Evolutionary conservation across 257 asterid genomes (phyloP), one percentile per base, ranked within the genome.

Genomic region (Hygrophila difformis): DNA sequence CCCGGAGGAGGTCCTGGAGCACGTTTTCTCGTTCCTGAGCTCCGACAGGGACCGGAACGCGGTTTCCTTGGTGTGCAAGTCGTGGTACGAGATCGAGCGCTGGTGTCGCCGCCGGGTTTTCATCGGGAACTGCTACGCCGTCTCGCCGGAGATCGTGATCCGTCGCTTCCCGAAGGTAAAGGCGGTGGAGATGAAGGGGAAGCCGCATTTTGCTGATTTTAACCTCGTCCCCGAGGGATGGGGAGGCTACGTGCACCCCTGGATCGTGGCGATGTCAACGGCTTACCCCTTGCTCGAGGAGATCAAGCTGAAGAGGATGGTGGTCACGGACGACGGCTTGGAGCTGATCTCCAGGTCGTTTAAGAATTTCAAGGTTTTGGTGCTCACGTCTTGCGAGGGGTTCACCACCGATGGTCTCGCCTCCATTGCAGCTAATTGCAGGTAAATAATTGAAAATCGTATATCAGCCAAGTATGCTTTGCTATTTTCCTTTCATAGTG

Each of bases 121-220:
- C 47, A 40, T 87, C 2, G 97, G 97, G 0, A 87, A 87, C 74
- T 83, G 97, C 71, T 87, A 83, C 48, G 71, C 97, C 0, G 91
- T 87, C 1, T 63, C 67, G 26, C 95, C 97, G 26, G 65, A 66
- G 38, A 53, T 75, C 45, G 65, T 78, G 92, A 74, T 76, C 82
- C 82, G 79, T 17, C 28, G 97, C 53, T 87, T 87, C 14, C 95
- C 93, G 5, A 88, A 83, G 53, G 72, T 81, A 37, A 72, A 81
- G 66, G 70, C 86, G 50, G 23, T 87, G 52, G 92, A 78, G 76
- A 57, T 87, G 51, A 87, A 87, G 57, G 95, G 94, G 19, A 84
- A 87, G 75, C 97, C 97, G 39, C 97, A 83, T 78, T 87, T 83
- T 44, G 97, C 95, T 0, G 95, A 84, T 63, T 84, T 87, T 50